These are phyloP conservation scores for Rachicladosporium sp. DNA, from an alignment of 2,329 filamentous ascomycete genomes.

Conservation along the genomic window DNA sequence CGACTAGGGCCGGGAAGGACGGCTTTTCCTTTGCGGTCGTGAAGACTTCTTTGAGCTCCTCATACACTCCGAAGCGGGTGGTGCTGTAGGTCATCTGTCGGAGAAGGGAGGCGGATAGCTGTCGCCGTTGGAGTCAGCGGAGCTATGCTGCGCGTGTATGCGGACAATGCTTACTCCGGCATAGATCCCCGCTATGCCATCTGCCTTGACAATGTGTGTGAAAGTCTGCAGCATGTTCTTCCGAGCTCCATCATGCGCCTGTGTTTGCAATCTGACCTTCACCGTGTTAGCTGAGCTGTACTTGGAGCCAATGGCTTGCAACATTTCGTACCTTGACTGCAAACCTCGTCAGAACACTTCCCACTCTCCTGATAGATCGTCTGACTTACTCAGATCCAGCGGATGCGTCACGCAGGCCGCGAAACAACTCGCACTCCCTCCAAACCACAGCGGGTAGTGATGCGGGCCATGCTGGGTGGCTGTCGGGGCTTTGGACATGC, in stretches of 20 bases:
- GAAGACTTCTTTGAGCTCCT: conserved; percentile 69
- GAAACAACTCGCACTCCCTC: conserved; percentile 84
- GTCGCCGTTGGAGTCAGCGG: conserved; percentile 4
- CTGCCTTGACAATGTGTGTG: conserved; percentile 60
- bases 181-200: conserved; percentile 75
- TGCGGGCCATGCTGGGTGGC: conserved; percentile 29
- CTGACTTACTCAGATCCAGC: conserved; percentile 66
- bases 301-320: neutral
- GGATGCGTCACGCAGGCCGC: conserved; percentile 89
- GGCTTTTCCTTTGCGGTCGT: conserved; percentile 42
- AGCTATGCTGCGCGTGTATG: neutral
- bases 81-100: conserved; percentile 92
- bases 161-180: conserved; percentile 46
- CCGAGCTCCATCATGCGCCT: conserved; percentile 55
- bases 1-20: conserved; percentile 59
- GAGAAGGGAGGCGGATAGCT: conserved; percentile 79
- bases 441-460: conserved; percentile 64
- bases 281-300: conserved; percentile 2
- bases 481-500: conserved; percentile 29
- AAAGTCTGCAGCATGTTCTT: conserved; percentile 80
- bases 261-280: conserved; percentile 79
- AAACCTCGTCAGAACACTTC: conserved; percentile 18
- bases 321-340: conserved; percentile 32
- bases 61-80: conserved; percentile 91
- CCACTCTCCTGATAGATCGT: neutral